These are phyloP conservation scores for Chloris gayana DNA, from an alignment of 176 grass and related monocot genomes.

Conservation along the genomic window DNA sequence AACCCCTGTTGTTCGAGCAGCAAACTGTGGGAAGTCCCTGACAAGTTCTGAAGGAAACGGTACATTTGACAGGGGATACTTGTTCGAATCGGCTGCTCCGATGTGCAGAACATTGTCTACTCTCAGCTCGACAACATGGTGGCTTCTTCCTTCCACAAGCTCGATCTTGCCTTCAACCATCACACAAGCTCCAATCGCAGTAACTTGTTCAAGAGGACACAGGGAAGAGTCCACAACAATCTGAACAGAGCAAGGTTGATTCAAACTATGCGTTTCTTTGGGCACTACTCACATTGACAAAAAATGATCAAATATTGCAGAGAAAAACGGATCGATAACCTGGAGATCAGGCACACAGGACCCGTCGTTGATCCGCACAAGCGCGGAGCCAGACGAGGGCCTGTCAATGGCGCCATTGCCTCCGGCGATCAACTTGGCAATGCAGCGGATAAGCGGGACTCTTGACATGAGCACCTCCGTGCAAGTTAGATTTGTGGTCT, in stretches of 20 bases:
- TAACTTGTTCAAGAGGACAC: slow-evolving; percentile 50
- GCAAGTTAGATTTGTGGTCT: slow-evolving; percentile 34
- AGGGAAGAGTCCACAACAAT: slow-evolving; percentile 55
- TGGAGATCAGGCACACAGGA: slow-evolving; percentile 61
- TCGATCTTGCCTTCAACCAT: slow-evolving; percentile 60
- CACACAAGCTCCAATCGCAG: slow-evolving; percentile 48
- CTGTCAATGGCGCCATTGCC: neutral
- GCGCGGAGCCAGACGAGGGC: neutral
- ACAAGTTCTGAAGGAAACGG: slow-evolving; percentile 43
- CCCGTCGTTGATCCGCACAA: slow-evolving; percentile 64
- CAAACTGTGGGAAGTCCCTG: slow-evolving; percentile 48
- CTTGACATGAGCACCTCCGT: slow-evolving; percentile 41
- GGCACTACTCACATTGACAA: neutral
- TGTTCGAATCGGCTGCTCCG: slow-evolving; percentile 44
- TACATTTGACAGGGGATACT: slow-evolving; percentile 48
- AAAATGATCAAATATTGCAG: too few species aligned
- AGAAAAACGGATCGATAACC: slow-evolving; percentile 24
- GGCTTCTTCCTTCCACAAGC: slow-evolving; percentile 15
- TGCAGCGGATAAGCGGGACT: slow-evolving; percentile 47
- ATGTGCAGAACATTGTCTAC: slow-evolving; percentile 64
- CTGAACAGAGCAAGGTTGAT: slow-evolving; percentile 31
- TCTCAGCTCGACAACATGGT: slow-evolving; percentile 49
- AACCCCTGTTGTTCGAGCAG: slow-evolving; percentile 51
- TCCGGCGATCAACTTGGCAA: slow-evolving; percentile 41
- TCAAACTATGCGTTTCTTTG: neutral